These are phyloP conservation scores for Colletotrichum cordylinicola DNA, from an alignment of 2,329 filamentous ascomycete genomes.

Conservation along the genomic window DNA sequence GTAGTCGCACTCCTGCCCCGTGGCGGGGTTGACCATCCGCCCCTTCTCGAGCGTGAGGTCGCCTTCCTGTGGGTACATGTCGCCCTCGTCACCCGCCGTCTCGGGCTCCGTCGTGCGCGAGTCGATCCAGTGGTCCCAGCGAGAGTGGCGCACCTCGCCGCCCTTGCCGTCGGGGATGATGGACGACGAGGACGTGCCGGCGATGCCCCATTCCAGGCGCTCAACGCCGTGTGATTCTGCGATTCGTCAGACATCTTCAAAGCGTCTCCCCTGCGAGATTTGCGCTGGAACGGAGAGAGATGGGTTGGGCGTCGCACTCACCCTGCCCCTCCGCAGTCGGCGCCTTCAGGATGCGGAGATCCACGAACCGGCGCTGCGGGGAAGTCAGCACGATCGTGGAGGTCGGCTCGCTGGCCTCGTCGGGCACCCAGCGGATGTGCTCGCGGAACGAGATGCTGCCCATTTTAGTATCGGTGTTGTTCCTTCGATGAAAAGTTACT, in stretches of 20 bases:
- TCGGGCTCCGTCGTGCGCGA: conserved; percentile 48
- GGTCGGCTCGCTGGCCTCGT: conserved; percentile 61
- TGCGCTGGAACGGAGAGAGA: background rate
- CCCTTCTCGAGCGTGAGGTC: conserved; percentile 61
- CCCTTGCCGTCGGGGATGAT: conserved; percentile 30
- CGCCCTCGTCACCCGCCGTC: conserved; percentile 57
- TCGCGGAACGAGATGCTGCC: conserved; percentile 61
- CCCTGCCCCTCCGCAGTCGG: conserved; percentile 18
- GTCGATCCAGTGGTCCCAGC: conserved; percentile 67
- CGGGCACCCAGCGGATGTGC: conserved; percentile 64
- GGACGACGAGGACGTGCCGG: conserved; percentile 54
- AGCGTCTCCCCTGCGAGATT: fast-evolving
- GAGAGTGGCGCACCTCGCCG: conserved; percentile 36
- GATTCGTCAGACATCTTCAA: background rate
- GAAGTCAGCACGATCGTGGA: conserved; percentile 70
- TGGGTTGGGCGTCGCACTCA: background rate
- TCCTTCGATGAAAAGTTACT: background rate
- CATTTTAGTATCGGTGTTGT: conserved; percentile 30
- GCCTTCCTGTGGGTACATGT: conserved; percentile 53
- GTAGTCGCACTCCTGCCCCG: conserved; percentile 58
- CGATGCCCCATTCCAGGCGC: conserved; percentile 70
- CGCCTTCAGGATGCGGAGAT: conserved; percentile 57
- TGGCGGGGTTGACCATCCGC: conserved; percentile 62
- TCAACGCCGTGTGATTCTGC: conserved; percentile 3
- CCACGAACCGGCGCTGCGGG: conserved; percentile 62